These are phyloP conservation scores for Excoecaria cochinchinensis DNA, from an alignment of 345 rosid genomes.

Conservation along the genomic window DNA sequence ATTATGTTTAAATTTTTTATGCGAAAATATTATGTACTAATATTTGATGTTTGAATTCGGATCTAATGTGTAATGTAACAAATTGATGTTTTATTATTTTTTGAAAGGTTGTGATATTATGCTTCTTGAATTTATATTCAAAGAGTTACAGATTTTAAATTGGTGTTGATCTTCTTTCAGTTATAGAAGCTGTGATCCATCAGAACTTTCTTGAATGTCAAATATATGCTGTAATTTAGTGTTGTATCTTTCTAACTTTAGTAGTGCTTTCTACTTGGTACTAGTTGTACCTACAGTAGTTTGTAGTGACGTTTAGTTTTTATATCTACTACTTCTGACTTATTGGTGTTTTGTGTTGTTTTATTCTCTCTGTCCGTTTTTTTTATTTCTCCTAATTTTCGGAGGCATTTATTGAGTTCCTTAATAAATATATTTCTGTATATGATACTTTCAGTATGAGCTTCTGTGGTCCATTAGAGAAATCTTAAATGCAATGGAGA, in stretches of 20 bases:
- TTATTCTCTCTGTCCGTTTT: background rate
- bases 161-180: too few species aligned
- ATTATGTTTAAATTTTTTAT: constrained; percentile 6
- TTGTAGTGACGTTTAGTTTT: too few species aligned
- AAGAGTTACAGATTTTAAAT: too few species aligned
- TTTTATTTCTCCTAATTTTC: background rate
- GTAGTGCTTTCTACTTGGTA: too few species aligned
- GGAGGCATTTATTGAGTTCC: background rate
- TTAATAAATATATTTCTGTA: background rate
- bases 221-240: too few species aligned
- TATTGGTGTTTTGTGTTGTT: background rate
- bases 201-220: too few species aligned
- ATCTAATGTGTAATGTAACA: constrained; percentile 15
- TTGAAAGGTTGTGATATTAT: too few species aligned
- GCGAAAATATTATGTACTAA: background rate
- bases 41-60: constrained; percentile 17
- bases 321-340: background rate
- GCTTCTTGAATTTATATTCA: too few species aligned
- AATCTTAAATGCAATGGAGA: background rate
- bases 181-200: too few species aligned
- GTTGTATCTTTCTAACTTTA: too few species aligned
- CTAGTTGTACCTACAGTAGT: too few species aligned
- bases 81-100: too few species aligned
- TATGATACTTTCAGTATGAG: background rate
- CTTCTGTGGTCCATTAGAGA: background rate